A percentile compares a stretch with the other conserved stretches of the same genome.
Evolutionary conservation across 2,329 filamentous ascomycete species (phyloP).

Genomic region (Neonectria neomacrospora): DNA sequence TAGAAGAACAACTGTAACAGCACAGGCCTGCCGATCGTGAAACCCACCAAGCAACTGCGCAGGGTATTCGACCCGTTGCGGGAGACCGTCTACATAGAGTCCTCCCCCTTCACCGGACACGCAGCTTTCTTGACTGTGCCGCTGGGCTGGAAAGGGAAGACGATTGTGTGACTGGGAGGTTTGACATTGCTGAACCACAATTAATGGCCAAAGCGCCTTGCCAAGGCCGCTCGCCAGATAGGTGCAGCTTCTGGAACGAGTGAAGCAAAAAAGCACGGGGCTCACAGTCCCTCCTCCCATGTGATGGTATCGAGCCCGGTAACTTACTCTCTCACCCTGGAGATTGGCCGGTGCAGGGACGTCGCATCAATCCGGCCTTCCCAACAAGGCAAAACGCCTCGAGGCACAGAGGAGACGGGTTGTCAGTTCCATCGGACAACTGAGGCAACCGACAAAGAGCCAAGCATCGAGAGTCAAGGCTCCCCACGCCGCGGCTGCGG

Average conservation of each 20-base stretch:
- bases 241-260: slow-evolving; percentile 10
- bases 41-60: not conserved
- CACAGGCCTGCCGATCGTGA: not conserved
- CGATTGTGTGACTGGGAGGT: slow-evolving; percentile 19
- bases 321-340: not conserved
- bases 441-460: not conserved
- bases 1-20: not conserved
- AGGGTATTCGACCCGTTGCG: not conserved
- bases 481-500: not conserved
- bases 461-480: not conserved
- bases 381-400: slow-evolving; percentile 3
- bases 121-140: not conserved
- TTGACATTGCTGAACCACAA: slow-evolving; percentile 34
- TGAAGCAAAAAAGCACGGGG: slow-evolving; percentile 3
- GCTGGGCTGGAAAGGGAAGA: not conserved
- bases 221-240: slow-evolving; percentile 2
- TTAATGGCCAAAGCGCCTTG: slow-evolving; percentile 25
- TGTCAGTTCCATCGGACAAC: not conserved
- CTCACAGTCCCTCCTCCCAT: slow-evolving; percentile 9
- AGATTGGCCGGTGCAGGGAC: not conserved
- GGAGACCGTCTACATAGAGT: slow-evolving; percentile 2
- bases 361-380: not conserved
- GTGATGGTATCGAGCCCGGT: not conserved
- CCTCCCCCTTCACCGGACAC: not conserved
- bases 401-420: not conserved